Evolutionary conservation across 495 filamentous ascomycete genomes (phyloP), one percentile per base, ranked within the genome.

Genomic region (Terfezia claveryi): DNA sequence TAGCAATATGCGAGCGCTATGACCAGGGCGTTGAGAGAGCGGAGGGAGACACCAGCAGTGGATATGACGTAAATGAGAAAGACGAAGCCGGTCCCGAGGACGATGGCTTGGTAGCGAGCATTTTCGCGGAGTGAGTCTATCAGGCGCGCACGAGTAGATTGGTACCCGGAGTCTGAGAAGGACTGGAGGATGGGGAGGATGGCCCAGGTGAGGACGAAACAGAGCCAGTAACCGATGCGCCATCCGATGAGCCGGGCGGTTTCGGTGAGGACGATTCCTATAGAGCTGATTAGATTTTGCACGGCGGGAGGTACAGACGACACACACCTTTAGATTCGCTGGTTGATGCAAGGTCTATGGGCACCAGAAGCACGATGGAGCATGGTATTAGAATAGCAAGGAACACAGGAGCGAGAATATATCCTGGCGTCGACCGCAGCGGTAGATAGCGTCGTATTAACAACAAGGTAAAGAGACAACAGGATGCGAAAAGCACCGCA

Each of bases 161-260:
- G 83, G 65, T 93, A 88, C 49, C 91, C 91, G 8, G 91, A 85
- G 69, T 94, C 89, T 64, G 81, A 78, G 67, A 91, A 98, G 60
- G 94, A 87, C 63, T 82, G 88, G 38, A 98, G 80, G 23, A 95
- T 76, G 5, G 91, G 91, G 17, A 98, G 79, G 60, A 98, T 89
- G 56, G 85, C 79, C 88, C 91, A 98, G 38, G 91, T 96, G 61
- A 98, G 72, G 51, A 78, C 77, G 64, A 98, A 98, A 23, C 88
- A 95, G 49, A 98, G 71, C 91, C 91, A 98, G 70, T 98, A 98
- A 37, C 82, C 79, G 52, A 96, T 84, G 55, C 89, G 75, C 91
- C 91, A 98, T 59, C 78, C 80, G 6, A 95, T 82, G 58, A 86
- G 72, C 49, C 94, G 69, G 37, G 83, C 72, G 36, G 76, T 70